A percentile compares a stretch with the other conserved stretches of the same genome.
Conservation (phyloP, 2,329 filamentous ascomycete species). For the Stachybotrys echinatus region DNA sequence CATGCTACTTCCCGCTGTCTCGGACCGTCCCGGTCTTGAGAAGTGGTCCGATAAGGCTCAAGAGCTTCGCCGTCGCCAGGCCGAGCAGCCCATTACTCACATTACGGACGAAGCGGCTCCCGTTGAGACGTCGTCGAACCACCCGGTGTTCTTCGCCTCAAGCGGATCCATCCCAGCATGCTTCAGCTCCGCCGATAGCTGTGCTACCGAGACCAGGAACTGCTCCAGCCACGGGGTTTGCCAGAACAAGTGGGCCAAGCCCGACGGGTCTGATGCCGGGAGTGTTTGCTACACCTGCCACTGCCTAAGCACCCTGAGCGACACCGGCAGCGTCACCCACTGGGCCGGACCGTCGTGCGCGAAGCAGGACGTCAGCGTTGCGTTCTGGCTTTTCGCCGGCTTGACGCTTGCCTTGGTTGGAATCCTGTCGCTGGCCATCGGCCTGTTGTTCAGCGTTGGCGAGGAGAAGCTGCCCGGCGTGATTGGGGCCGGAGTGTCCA, state of each 20-base stretch:
- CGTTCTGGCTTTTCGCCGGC: conserved; percentile 81
- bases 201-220: conserved; percentile 63
- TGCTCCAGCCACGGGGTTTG: conserved; percentile 83
- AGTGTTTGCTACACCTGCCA: conserved; percentile 70
- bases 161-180: conserved; percentile 59
- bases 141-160: conserved; percentile 29
- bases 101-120: conserved; percentile 20
- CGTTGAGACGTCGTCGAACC: conserved; percentile 16
- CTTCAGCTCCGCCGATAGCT: conserved; percentile 65
- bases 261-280: conserved; percentile 30
- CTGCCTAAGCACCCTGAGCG: conserved; percentile 58
- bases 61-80: conserved; percentile 43
- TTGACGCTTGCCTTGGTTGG: conserved; percentile 67
- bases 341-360: conserved; percentile 87
- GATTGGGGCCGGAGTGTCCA: conserved; percentile 88
- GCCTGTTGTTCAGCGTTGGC: conserved; percentile 77
- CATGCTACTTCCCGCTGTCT: conserved; percentile 47
- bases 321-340: conserved; percentile 57
- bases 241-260: conserved; percentile 55
- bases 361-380: conserved; percentile 83
- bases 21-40: conserved; percentile 27
- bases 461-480: conserved; percentile 87
- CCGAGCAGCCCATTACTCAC: conserved; percentile 40
- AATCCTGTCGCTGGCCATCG: conserved; percentile 65
- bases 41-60: conserved; percentile 34